Base-by-base conservation (phyloP, 1,139 yeast genomes). In the Diutina pseudorugosa region DNA sequence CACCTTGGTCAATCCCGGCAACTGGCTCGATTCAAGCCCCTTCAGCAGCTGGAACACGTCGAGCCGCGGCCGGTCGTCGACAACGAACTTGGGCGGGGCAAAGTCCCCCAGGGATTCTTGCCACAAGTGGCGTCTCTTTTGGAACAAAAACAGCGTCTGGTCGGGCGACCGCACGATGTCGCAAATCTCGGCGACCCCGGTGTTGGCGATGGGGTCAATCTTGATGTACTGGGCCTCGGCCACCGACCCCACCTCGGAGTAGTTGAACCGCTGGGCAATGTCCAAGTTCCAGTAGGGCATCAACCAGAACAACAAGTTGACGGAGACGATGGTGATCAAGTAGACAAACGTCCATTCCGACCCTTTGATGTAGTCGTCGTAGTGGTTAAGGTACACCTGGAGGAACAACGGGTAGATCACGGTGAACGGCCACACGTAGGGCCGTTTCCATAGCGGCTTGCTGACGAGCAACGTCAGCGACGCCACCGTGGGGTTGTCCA, bases 231-330 rank as follows among this genome's bases (percentile, higher is more conserved):
- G 65, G 8, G 97, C 96, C 53, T 80, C 80, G 27, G 69, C 70
- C 51, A 89, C 70, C 52, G 72, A 62, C 25, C 68, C 59, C n/a
- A 83, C 84, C 50, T 64, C 60, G 41, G 66, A 58, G 62, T 85
- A 88, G 63, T 89, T 86, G 70, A 93, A 90, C n/a, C 67, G 67
- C 41, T 88, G 78, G 57, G 81, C 79, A 56, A 93, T 70, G 53
- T 80, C 76, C 54, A 90, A 79, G 64, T 84, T 89, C 99, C 99
- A 93, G 63, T 86, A 86, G n/a, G 98, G 97, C 81, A 90, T 80
- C 65, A 93, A 78, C 85, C 93, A 79, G 54, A 93, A 71, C 65
- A 93, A 72, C 55, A 83, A 71, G 64, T 93, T 94, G 54, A 85
- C 57, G 7, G 96, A 82, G 36, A 85, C 67, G 53, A 91, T 75